These are phyloP conservation scores for Amanita fuliginea DNA, from an alignment of 768 basidiomycete genomes.

Conservation along the genomic window DNA sequence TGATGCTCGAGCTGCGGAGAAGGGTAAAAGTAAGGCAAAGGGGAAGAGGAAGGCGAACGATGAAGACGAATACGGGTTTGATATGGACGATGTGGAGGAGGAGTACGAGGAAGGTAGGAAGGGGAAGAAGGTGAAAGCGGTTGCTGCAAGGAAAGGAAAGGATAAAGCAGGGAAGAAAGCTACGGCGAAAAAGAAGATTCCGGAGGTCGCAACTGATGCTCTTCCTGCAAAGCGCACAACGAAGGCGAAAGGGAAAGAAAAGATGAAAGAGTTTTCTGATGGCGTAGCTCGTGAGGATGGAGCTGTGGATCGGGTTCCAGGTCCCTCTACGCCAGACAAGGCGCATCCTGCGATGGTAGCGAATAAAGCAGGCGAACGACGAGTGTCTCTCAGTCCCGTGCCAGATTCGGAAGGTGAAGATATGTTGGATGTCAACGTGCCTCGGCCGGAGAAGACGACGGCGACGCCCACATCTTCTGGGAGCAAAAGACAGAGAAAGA, in stretches of 20 bases:
- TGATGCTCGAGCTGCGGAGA: conserved; percentile 16
- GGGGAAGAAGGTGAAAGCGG: conserved; percentile 11
- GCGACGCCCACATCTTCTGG: background rate
- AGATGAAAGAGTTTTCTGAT: conserved; percentile 20
- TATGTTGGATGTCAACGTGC: background rate
- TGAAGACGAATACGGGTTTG: conserved; percentile 4
- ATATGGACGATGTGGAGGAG: background rate
- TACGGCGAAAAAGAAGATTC: conserved; percentile 12
- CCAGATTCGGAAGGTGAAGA: conserved; percentile 17
- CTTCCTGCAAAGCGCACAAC: conserved; percentile 13
- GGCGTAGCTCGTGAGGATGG: conserved; percentile 29
- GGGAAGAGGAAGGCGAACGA: conserved; percentile 11
- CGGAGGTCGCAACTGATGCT: conserved; percentile 14
- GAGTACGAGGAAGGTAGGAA: background rate
- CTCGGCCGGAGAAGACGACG: background rate
- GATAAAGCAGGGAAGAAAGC: conserved; percentile 17
- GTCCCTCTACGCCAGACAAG: background rate
- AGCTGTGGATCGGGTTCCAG: conserved; percentile 12
- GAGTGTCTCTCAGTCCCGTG: conserved; percentile 14
- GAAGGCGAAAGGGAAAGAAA: conserved; percentile 21
- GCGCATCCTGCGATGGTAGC: background rate
- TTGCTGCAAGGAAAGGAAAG: conserved; percentile 14
- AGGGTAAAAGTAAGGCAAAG: conserved; percentile 11
- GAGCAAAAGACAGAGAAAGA: conserved; percentile 17
- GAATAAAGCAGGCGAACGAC: conserved; percentile 9